Base-by-base conservation (phyloP, 1,284 basidiomycete genomes). In the Heterobasidion irregulare region DNA sequence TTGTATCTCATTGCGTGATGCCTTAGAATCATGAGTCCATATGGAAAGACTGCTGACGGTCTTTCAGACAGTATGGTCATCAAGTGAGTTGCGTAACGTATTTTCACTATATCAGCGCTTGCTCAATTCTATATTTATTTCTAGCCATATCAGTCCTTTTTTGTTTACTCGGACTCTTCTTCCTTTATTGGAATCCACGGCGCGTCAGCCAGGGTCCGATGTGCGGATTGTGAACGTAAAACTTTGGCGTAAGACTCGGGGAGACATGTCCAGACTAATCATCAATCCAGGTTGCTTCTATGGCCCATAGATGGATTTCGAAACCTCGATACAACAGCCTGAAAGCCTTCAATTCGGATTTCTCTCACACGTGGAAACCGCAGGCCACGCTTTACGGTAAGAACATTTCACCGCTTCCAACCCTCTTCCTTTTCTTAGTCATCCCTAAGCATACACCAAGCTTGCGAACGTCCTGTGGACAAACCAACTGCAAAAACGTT, bases 91-190 rank as follows among this genome's bases (percentile, higher is more conserved):
- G 10, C 1, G 26, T 5, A 26, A 6, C 26, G 26, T 26, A 26
- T 26, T 26, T 4, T 47, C 45, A 47, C 8, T 47, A 8, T 47
- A 16, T 47, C 16, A 8, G 12, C 7, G 26, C 46, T 47, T 2
- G 16, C 34, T 15, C 38, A 41, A 41, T 6, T 43, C 36, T 41
- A 5, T 36, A 3, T 36, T 2, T 16, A 45, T 52, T 6, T 52
- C 10, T 47, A 56, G 55, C 46, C 59, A 61, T 51, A 43, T 63
- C n/a, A 53, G 58, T 1, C 56, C 52, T 6, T 51, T 58, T 44
- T 45, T 61, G 8, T 56, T 63, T 52, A 63, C 59, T 4, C 45
- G 53, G 12, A 53, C 47, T 1, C 55, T 63, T 1, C 57, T 63
- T 16, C 62, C 60, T 1, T 44, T 61, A 5, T 36, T 63, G 13